These are phyloP conservation scores for Globisporangium alternatum DNA, from an alignment of 352 stramenopile genomes.

Conservation along the genomic window DNA sequence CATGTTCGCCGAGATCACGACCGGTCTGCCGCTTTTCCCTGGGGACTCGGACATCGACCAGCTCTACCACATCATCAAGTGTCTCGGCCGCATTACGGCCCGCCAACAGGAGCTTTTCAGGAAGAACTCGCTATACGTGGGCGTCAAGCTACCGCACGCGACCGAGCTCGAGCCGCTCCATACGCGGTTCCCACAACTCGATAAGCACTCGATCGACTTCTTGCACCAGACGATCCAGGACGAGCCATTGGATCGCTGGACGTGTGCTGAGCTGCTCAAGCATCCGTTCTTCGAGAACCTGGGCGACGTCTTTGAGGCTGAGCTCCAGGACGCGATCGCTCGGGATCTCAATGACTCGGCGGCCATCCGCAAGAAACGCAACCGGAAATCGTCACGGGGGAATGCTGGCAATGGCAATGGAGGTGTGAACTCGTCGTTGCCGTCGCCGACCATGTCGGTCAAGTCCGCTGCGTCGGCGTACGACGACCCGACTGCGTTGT, in stretches of 20 bases:
- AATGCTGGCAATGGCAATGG: background rate
- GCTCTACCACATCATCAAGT: slow-evolving; percentile 84
- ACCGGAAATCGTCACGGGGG: slow-evolving; percentile 34
- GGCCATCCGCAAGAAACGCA: slow-evolving; percentile 57
- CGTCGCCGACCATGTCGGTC: slow-evolving; percentile 9
- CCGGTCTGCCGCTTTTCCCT: slow-evolving; percentile 94
- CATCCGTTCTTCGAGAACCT: slow-evolving; percentile 70
- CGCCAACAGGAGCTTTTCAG: slow-evolving; percentile 79
- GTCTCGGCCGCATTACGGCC: slow-evolving; percentile 63
- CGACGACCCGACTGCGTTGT: slow-evolving; percentile 16
- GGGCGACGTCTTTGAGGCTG: slow-evolving; percentile 51
- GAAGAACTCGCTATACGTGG: slow-evolving; percentile 80
- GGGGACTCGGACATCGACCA: slow-evolving; percentile 97
- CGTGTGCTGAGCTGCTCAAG: slow-evolving; percentile 67
- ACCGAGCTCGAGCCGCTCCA: slow-evolving; percentile 60
- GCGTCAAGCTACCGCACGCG: slow-evolving; percentile 67
- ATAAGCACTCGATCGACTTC: slow-evolving; percentile 66
- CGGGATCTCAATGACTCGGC: slow-evolving; percentile 63
- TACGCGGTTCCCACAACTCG: slow-evolving; percentile 59
- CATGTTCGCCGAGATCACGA: slow-evolving; percentile 95
- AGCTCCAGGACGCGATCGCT: slow-evolving; percentile 70
- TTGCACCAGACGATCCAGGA: slow-evolving; percentile 71
- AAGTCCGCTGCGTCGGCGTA: slow-evolving; percentile 16
- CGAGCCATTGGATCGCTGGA: slow-evolving; percentile 79
- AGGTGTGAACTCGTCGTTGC: background rate